phyloP scores from a whole-genome alignment of 2,329 filamentous ascomycete species.

The Exophiala oligosperma region DNA sequence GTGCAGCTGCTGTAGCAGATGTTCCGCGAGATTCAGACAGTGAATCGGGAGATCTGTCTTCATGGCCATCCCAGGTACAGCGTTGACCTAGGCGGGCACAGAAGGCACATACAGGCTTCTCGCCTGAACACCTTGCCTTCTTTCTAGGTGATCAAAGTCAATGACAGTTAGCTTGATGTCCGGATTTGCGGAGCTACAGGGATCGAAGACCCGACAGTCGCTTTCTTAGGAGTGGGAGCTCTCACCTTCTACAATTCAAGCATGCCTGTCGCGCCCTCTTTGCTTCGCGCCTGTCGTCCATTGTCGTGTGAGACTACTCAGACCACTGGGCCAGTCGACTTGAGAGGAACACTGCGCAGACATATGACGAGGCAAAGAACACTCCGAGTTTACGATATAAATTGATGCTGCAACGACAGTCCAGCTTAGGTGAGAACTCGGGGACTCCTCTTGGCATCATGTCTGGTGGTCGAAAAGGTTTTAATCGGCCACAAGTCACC shows the following conservation, averaged over 20 bases:
- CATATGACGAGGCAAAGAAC: no score
- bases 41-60: background rate
- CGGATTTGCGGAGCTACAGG: no score
- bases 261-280: constrained; percentile 17
- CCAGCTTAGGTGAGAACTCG: no score
- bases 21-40: background rate
- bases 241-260: constrained; percentile 8
- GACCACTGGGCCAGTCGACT: no score
- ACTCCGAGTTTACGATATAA: no score
- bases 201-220: no score
- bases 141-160: constrained; percentile 24
- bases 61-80: constrained; percentile 12
- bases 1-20: background rate
- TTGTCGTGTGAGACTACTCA: background rate
- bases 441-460: no score
- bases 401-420: no score
- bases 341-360: no score
- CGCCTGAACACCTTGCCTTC: constrained; percentile 36
- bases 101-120: constrained; percentile 35
- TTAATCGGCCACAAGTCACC: no score
- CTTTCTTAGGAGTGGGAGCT: background rate
- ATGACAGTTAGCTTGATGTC: background rate
- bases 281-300: constrained; percentile 13
- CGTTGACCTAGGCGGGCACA: constrained; percentile 31
- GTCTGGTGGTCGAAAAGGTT: no score